phyloP scores from a whole-genome alignment of 768 basidiomycete species.

The Amanita fuliginea region DNA sequence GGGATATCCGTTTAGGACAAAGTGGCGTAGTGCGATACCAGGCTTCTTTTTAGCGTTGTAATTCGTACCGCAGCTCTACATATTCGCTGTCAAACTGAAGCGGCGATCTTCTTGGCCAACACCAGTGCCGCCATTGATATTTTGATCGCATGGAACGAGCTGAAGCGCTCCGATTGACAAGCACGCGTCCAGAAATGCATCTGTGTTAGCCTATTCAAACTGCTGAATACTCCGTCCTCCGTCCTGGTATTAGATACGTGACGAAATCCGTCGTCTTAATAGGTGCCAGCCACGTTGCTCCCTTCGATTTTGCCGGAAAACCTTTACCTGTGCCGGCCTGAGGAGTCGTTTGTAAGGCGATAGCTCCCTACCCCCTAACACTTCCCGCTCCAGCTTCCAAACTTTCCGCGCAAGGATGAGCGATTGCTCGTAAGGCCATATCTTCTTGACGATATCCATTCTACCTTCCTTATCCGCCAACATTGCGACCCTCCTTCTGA shows the following conservation, averaged over 20 bases:
- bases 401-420: conserved; percentile 6
- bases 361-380: conserved; percentile 10
- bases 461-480: conserved; percentile 60
- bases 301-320: conserved; percentile 4
- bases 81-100: background rate
- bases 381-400: conserved; percentile 13
- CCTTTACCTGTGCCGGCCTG: background rate
- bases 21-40: background rate
- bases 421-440: conserved; percentile 14
- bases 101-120: background rate
- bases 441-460: conserved; percentile 32
- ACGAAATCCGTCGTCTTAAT: background rate
- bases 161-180: no score
- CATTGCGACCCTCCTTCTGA: conserved; percentile 45
- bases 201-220: no score
- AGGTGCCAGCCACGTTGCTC: background rate
- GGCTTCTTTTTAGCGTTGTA: background rate
- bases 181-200: no score
- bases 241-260: background rate
- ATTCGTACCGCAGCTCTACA: background rate
- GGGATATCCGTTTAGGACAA: background rate
- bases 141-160: no score
- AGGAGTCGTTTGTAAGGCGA: conserved; percentile 6
- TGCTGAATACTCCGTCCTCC: no score
- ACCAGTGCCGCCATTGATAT: no score